Evolutionary conservation across 2,329 filamentous ascomycete species (phyloP), one percentile per base, ranked within the genome.

Genomic region (Fusarium clavum): DNA sequence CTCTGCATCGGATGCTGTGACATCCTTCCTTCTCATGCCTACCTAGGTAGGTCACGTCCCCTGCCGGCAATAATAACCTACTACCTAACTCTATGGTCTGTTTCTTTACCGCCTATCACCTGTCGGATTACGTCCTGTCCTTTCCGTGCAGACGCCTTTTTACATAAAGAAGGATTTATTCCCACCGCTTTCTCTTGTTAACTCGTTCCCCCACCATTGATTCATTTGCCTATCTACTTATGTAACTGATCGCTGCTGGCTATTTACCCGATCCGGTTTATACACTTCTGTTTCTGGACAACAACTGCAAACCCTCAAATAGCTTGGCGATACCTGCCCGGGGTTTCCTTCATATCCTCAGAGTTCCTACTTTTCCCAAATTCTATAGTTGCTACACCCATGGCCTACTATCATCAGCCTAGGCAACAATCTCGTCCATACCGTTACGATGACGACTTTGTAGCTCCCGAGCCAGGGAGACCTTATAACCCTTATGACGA

Each of bases 381-480:
- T 18, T 16, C 7, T 47, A 38, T n/a, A 27, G 20, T 59, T 27
- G 30, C 43, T 61, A 22, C 38, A 55, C 44, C 52, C 44, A 78
- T 78, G 77, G 70, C 73, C 30, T 66, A 76, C 38, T 69, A 74
- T 24, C 67, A 64, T 46, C 71, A 70, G 27, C 61, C 71, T 18
- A 66, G 71, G 24, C 76, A 72, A 18, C 75, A 76, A 18, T 69
- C 67, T 32, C 69, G 70, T 52, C 60, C 65, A 22, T 61, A 71
- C 57, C 76, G 69, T 43, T 65, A 63, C 45, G 73, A 77, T 46
- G 75, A 77, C 20, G 72, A 76, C 40, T 72, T 73, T 30, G 53
- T 73, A 40, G 47, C 56, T 11, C 68, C 61, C 22, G 74, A 75
- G 11, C 60, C 67, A 27, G 58, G 61, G 52, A 66, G 70, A 45